These are phyloP conservation scores for Backusella circina DNA, from an alignment of 192 early-diverging fungal genomes.

Conservation along the genomic window DNA sequence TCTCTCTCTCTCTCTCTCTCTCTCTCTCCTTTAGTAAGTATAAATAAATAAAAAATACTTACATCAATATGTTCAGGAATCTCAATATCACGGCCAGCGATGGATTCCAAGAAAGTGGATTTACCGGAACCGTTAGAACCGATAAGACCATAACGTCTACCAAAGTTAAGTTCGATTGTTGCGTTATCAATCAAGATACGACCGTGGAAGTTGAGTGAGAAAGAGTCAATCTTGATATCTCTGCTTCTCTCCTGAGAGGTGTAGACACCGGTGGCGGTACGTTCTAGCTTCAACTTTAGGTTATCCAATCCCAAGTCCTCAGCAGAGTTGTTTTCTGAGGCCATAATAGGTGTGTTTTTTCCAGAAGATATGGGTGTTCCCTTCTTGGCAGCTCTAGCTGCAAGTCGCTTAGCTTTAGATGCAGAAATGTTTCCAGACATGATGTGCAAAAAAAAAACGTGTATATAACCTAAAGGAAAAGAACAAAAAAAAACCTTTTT, in stretches of 20 bases:
- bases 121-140: constrained; percentile 92
- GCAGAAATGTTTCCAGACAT: constrained; percentile 46
- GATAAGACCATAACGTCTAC: constrained; percentile 89
- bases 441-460: background rate
- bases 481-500: background rate
- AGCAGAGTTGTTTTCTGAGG: constrained; percentile 30
- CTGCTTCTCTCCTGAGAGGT: constrained; percentile 84
- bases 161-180: constrained; percentile 97
- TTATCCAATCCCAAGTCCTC: constrained; percentile 50
- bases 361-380: constrained; percentile 32
- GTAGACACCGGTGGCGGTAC: constrained; percentile 88
- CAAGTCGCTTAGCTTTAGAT: constrained; percentile 80
- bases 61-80: constrained; percentile 97
- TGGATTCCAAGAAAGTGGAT: constrained; percentile 89
- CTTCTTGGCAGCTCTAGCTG: constrained; percentile 63
- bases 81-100: constrained; percentile 90
- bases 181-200: constrained; percentile 93
- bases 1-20: background rate
- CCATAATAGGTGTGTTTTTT: constrained; percentile 34
- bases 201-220: constrained; percentile 91
- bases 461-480: background rate
- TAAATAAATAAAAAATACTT: constrained; percentile 22
- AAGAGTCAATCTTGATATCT: constrained; percentile 95
- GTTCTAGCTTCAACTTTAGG: constrained; percentile 70
- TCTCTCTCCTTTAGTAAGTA: background rate